phyloP scores from a whole-genome alignment of 768 basidiomycete genomes.

The Termitomyces sp. region DNA sequence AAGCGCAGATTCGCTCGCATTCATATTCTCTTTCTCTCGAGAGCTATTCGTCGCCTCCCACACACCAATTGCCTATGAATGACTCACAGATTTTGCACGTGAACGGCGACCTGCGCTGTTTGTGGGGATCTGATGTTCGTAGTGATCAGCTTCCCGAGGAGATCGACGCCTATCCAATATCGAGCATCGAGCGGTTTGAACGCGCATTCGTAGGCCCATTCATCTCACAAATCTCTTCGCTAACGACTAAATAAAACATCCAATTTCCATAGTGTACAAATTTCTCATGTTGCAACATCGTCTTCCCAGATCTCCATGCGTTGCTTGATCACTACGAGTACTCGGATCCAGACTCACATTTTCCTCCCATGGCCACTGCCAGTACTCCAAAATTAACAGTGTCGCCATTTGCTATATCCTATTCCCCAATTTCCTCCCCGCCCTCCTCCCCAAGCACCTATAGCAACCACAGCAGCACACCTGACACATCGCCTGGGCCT shows the following conservation, averaged over 20 bases:
- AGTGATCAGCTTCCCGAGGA: conserved; percentile 3
- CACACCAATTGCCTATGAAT: conserved; percentile 1
- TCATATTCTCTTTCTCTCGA: not conserved
- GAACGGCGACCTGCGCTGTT: too few relatives aligned
- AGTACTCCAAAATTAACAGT: not conserved
- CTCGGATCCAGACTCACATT: not conserved
- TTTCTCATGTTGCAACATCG: conserved; percentile 43
- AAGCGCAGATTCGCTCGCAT: not conserved
- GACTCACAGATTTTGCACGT: conserved; percentile 9
- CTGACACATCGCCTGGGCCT: not conserved
- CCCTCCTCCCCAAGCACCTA: not conserved
- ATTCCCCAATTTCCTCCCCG: not conserved
- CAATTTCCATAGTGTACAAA: conserved; percentile 21
- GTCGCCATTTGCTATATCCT: not conserved
- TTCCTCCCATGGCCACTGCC: conserved; percentile 10
- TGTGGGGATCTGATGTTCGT: not conserved
- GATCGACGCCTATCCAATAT: conserved; percentile 9
- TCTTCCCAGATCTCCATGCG: conserved; percentile 40
- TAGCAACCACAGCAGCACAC: not conserved
- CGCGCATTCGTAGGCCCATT: conserved; percentile 18
- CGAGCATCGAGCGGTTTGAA: conserved; percentile 14
- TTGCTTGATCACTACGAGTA: conserved; percentile 44
- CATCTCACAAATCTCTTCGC: not conserved
- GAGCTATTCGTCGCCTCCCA: not conserved
- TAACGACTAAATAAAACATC: not conserved